These are phyloP conservation scores for Schizonepeta tenuifolia DNA, from an alignment of 257 asterid genomes.

Conservation along the genomic window DNA sequence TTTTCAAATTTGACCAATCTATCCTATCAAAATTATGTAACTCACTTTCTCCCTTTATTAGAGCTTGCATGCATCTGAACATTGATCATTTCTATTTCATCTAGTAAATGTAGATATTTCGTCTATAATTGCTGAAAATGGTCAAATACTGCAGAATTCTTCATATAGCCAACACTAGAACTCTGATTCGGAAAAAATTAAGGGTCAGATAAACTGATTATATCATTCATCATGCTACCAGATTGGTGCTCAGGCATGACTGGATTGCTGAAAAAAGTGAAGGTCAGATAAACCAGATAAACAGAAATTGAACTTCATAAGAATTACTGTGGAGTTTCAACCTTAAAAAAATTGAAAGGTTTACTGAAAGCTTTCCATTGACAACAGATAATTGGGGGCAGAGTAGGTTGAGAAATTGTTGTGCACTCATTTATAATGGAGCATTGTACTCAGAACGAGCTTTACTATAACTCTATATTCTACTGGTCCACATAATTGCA, in stretches of 20 bases:
- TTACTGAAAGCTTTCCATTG: slow-evolving; percentile 1
- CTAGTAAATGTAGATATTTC: background rate
- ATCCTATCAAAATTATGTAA: background rate
- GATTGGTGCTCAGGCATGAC: slow-evolving; percentile 8
- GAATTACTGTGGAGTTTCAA: background rate
- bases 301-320: background rate
- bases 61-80: slow-evolving; percentile 21
- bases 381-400: background rate
- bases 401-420: background rate
- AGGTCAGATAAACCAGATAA: background rate
- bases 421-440: background rate
- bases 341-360: slow-evolving; percentile 11
- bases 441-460: slow-evolving; percentile 14
- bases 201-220: slow-evolving; percentile 9
- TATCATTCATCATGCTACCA: slow-evolving; percentile 5
- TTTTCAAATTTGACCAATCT: background rate
- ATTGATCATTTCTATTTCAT: slow-evolving; percentile 1
- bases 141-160: slow-evolving; percentile 1
- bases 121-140: background rate
- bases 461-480: background rate
- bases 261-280: no score
- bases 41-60: slow-evolving; percentile 14
- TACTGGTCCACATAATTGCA: background rate
- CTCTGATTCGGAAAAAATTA: background rate
- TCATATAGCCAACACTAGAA: background rate